A percentile compares a stretch with the other conserved stretches of the same genome.
Evolutionary conservation across 805 yeast species (phyloP).

Genomic region (Candida quercuum): DNA sequence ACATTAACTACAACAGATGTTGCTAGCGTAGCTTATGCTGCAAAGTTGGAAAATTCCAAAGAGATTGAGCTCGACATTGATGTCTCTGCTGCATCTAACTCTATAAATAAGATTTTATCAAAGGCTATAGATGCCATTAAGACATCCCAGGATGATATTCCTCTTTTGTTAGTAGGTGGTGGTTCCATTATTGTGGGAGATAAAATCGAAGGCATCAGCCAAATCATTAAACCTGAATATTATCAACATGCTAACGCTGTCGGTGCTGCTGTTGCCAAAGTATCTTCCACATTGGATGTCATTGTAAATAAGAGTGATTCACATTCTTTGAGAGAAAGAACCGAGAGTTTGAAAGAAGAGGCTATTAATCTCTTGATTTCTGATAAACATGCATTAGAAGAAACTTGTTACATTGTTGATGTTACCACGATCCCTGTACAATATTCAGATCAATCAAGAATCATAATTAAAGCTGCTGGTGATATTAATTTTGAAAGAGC

Average conservation of each 20-base stretch:
- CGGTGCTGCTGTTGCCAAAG: slow-evolving; percentile 44
- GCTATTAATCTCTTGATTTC: slow-evolving; percentile 13
- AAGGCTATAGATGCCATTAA: slow-evolving; percentile 38
- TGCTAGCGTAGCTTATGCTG: slow-evolving; percentile 20
- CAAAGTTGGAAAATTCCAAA: slow-evolving; percentile 3
- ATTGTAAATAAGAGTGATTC: slow-evolving; percentile 6
- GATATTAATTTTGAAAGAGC: slow-evolving; percentile 2
- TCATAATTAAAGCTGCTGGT: slow-evolving; percentile 18
- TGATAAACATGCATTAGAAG: slow-evolving; percentile 7
- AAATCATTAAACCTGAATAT: slow-evolving; percentile 36
- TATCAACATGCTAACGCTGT: slow-evolving; percentile 44
- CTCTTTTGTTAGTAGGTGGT: slow-evolving; percentile 43
- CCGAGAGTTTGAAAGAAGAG: slow-evolving; percentile 7
- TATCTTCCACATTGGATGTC: slow-evolving; percentile 28
- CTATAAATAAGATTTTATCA: slow-evolving; percentile 25
- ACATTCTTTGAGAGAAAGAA: slow-evolving; percentile 5
- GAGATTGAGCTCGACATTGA: slow-evolving; percentile 1
- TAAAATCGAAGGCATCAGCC: slow-evolving; percentile 34
- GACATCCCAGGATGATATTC: slow-evolving; percentile 37
- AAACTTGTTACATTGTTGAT: slow-evolving; percentile 15
- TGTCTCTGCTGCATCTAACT: not conserved
- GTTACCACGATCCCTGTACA: slow-evolving; percentile 15
- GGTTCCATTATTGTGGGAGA: slow-evolving; percentile 42
- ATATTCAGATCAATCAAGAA: slow-evolving; percentile 13
- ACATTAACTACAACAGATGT: slow-evolving; percentile 36